Conservation (phyloP, 805 yeast species). For the Cyberlindnera misumaiensis region DNA sequence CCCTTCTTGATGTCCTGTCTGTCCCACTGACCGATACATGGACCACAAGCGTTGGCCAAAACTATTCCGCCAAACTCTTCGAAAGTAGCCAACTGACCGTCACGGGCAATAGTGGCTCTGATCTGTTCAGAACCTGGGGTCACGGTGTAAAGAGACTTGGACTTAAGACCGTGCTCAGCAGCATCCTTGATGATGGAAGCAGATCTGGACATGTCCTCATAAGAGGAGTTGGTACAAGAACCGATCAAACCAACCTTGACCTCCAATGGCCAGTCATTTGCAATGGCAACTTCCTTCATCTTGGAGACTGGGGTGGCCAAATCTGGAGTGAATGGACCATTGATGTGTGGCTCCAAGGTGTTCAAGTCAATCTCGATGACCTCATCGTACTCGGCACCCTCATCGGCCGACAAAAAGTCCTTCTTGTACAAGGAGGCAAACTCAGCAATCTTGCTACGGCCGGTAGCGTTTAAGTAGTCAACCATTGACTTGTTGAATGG, state of each 20-base stretch:
- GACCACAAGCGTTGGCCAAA: constrained; percentile 97
- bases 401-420: constrained; percentile 76
- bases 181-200: constrained; percentile 92
- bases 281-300: constrained; percentile 75
- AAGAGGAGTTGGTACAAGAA: constrained; percentile 97
- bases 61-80: constrained; percentile 91
- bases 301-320: constrained; percentile 91
- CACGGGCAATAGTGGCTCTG: constrained; percentile 96
- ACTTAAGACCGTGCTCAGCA: constrained; percentile 80
- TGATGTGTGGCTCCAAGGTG: constrained; percentile 89
- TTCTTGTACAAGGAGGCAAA: constrained; percentile 63
- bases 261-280: constrained; percentile 87
- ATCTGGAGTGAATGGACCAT: constrained; percentile 99
- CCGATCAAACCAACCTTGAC: constrained; percentile 95
- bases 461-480: constrained; percentile 81
- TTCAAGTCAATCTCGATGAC: constrained; percentile 83
- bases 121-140: constrained; percentile 99
- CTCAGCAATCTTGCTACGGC: constrained; percentile 78
- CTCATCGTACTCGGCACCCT: constrained; percentile 91
- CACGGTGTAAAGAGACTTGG: constrained; percentile 87
- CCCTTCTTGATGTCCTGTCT: constrained; percentile 88
- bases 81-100: constrained; percentile 85
- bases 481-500: constrained; percentile 90
- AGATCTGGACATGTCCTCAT: constrained; percentile 97
- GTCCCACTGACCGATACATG: constrained; percentile 99